Conservation (phyloP, 257 asterid species). For the Solanum etuberosum region DNA sequence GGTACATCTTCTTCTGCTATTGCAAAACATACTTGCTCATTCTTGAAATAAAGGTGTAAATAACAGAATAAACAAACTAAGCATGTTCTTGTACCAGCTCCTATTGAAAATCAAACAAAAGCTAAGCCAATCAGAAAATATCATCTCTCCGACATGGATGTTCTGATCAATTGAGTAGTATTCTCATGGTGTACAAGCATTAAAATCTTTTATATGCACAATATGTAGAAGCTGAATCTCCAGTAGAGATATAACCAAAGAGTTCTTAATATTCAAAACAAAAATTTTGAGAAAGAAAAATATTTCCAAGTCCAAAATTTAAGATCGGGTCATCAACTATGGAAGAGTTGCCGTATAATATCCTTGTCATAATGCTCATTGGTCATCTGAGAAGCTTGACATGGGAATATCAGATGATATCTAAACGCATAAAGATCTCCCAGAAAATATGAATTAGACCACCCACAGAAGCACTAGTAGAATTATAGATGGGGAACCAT, state of each 20-base stretch:
- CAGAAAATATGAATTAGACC: not conserved
- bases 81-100: not conserved
- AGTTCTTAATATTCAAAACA: not conserved
- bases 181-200: not conserved
- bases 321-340: not conserved
- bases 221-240: not conserved
- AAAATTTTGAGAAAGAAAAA: not conserved
- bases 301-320: not conserved
- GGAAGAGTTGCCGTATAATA: not conserved
- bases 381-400: not conserved
- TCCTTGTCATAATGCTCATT: not conserved
- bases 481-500: not conserved
- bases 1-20: conserved; percentile 25
- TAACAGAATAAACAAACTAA: not conserved
- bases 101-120: not conserved
- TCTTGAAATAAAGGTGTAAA: not conserved
- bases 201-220: not conserved
- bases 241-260: not conserved
- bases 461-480: not conserved
- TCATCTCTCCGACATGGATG: not conserved
- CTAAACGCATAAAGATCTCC: not conserved
- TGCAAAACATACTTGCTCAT: not conserved
- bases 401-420: not conserved
- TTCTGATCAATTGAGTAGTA: not conserved
- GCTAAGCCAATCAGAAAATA: not conserved